A percentile compares a stretch with the other conserved stretches of the same genome.
These are phyloP conservation scores for Polygonum maritimum DNA, from an alignment of 148 eudicot species.

Conservation along the genomic window DNA sequence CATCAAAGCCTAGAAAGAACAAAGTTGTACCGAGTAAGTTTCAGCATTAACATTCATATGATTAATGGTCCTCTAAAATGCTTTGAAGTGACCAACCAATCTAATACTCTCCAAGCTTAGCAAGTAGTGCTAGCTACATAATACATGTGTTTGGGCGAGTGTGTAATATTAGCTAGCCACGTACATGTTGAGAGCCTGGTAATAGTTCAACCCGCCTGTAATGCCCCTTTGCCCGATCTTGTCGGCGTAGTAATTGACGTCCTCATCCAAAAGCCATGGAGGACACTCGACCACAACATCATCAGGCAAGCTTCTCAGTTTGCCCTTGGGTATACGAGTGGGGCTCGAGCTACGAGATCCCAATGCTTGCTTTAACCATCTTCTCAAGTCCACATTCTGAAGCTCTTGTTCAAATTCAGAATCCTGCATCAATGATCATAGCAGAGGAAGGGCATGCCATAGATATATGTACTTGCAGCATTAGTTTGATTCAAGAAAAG, in stretches of 20 bases:
- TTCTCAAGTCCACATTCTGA: not conserved
- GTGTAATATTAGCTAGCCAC: no score
- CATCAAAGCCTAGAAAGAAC: conserved; percentile 35
- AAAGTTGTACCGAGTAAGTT: not conserved
- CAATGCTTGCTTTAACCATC: not conserved
- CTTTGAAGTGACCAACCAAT: conserved; percentile 17
- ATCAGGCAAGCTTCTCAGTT: not conserved
- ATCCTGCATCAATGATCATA: conserved; percentile 13
- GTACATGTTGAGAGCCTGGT: conserved; percentile 49
- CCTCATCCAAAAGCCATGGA: conserved; percentile 50
- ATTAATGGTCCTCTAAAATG: not conserved
- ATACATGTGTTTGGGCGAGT: no score
- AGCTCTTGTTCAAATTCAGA: not conserved
- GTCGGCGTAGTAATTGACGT: conserved; percentile 38
- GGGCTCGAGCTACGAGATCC: not conserved
- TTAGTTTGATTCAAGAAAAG: no score
- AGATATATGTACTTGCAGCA: not conserved
- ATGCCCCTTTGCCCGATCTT: conserved; percentile 45
- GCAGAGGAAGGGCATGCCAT: not conserved
- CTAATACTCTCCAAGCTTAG: conserved; percentile 34
- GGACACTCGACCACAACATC: not conserved
- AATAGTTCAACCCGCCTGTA: conserved; percentile 61
- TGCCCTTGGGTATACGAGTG: conserved; percentile 1
- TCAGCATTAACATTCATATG: not conserved
- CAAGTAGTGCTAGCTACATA: no score